Percentiles rank a stretch among this genome's conserved stretches.
Evolutionary conservation across 106 monocot species (phyloP).

Genomic region (Platanthera guangdongensis): DNA sequence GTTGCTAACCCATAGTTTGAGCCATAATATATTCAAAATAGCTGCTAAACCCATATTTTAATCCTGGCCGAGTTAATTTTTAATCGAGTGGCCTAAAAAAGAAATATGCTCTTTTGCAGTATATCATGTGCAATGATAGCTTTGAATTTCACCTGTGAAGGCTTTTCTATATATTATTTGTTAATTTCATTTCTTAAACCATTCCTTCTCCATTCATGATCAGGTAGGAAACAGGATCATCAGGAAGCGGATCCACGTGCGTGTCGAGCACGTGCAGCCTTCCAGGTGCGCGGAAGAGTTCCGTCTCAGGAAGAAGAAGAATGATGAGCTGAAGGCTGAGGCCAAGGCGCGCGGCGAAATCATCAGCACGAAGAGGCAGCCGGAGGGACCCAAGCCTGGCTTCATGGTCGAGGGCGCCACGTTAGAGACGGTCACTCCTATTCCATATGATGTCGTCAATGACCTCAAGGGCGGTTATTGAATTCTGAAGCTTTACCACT

Average conservation of each 20-base stretch:
- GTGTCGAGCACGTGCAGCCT: conserved; percentile 59
- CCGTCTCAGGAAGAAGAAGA: conserved; percentile 37
- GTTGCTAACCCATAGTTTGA: too few relatives aligned
- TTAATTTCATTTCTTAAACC: background rate
- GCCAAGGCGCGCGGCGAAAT: conserved; percentile 58
- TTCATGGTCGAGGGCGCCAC: conserved; percentile 74
- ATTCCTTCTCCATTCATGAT: background rate
- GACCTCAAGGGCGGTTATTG: conserved; percentile 75
- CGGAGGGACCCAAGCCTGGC: conserved; percentile 59
- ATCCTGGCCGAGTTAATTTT: too few relatives aligned
- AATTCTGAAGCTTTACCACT: background rate
- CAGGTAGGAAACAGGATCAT: conserved; percentile 72
- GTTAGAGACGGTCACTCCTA: conserved; percentile 60
- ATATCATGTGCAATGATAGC: too few relatives aligned
- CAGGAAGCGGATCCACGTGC: conserved; percentile 57
- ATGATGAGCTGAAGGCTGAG: conserved; percentile 49
- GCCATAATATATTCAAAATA: too few relatives aligned
- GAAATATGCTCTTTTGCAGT: too few relatives aligned
- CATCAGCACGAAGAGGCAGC: conserved; percentile 68
- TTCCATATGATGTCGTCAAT: conserved; percentile 77
- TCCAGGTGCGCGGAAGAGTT: conserved; percentile 67
- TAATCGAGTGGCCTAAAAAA: too few relatives aligned
- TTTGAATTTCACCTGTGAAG: too few relatives aligned
- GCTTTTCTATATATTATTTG: too few relatives aligned
- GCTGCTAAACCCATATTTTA: too few relatives aligned